phyloP scores from a whole-genome alignment of 2,329 filamentous ascomycete genomes.

The Cladophialophora carrionii region DNA sequence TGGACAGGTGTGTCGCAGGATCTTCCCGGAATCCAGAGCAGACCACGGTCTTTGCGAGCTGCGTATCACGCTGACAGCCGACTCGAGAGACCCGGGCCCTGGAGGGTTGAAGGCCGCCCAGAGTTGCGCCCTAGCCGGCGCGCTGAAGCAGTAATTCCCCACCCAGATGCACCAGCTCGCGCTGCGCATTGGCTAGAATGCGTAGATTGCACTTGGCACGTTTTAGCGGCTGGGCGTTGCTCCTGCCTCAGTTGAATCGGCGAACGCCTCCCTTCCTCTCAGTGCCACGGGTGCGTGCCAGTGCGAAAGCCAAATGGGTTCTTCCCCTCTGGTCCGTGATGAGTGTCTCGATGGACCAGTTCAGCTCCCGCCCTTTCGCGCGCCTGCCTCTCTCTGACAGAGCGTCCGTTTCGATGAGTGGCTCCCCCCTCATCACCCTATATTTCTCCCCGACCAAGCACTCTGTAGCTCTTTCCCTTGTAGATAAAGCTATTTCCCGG shows the following conservation, averaged over 20 bases:
- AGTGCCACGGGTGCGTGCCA: background rate
- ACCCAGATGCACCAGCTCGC: constrained; percentile 1
- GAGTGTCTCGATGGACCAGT: constrained; percentile 5
- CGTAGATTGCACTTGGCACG: constrained; percentile 3
- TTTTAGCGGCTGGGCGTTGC: constrained; percentile 3
- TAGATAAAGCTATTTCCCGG: constrained; percentile 4
- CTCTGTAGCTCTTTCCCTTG: constrained; percentile 5
- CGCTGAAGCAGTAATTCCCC: constrained; percentile 7
- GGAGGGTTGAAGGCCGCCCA: constrained; percentile 7
- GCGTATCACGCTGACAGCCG: constrained; percentile 24
- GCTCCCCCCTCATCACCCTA: background rate
- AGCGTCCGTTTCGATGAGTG: background rate
- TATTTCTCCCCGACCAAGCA: background rate
- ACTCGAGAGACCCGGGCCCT: background rate
- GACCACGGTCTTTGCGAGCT: constrained; percentile 11
- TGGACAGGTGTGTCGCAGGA: constrained; percentile 7
- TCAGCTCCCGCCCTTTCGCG: constrained; percentile 3
- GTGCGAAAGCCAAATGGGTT: constrained; percentile 2
- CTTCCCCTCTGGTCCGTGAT: background rate
- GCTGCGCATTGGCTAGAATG: background rate
- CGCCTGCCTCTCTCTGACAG: background rate
- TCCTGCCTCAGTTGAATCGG: background rate
- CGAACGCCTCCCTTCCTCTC: background rate
- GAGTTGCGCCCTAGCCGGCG: constrained; percentile 11
- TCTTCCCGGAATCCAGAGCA: constrained; percentile 2